Conservation (phyloP, 371 early-diverging fungal species). For the Syncephalis fuscata region DNA sequence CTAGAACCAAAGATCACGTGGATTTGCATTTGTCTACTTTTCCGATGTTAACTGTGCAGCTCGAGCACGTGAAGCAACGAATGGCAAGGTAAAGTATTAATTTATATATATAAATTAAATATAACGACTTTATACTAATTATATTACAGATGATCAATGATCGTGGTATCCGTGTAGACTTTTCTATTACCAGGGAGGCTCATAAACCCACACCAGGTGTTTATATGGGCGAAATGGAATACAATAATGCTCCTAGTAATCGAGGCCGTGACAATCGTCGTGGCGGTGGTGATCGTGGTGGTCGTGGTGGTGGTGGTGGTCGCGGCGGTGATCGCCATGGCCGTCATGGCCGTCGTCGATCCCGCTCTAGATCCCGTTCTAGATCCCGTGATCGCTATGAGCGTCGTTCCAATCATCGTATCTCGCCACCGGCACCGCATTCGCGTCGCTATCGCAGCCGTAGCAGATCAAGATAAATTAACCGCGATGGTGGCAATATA, state of each 20-base stretch:
- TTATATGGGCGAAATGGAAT: constrained; percentile 41
- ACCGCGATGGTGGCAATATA: no score
- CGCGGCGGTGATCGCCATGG: constrained; percentile 13
- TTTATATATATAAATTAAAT: background rate
- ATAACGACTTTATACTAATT: background rate
- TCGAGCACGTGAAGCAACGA: constrained; percentile 26
- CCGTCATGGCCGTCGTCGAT: constrained; percentile 8
- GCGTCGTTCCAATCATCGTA: no score
- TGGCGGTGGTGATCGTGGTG: constrained; percentile 13
- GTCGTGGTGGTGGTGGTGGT: constrained; percentile 6
- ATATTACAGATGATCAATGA: constrained; percentile 38
- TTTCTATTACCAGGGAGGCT: constrained; percentile 39
- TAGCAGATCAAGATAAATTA: no score
- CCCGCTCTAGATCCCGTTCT: background rate
- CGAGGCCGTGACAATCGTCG: constrained; percentile 10
- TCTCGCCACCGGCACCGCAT: no score
- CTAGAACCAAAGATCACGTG: constrained; percentile 35
- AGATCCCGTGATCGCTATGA: background rate
- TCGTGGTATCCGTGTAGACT: constrained; percentile 66
- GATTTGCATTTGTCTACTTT: constrained; percentile 47
- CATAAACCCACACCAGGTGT: constrained; percentile 53
- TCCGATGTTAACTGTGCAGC: constrained; percentile 22
- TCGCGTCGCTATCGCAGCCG: no score
- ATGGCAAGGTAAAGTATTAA: constrained; percentile 22
- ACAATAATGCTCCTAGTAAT: constrained; percentile 7